Evolutionary conservation across 75 land plant species (phyloP).

Genomic region (Larix kaempferi): DNA sequence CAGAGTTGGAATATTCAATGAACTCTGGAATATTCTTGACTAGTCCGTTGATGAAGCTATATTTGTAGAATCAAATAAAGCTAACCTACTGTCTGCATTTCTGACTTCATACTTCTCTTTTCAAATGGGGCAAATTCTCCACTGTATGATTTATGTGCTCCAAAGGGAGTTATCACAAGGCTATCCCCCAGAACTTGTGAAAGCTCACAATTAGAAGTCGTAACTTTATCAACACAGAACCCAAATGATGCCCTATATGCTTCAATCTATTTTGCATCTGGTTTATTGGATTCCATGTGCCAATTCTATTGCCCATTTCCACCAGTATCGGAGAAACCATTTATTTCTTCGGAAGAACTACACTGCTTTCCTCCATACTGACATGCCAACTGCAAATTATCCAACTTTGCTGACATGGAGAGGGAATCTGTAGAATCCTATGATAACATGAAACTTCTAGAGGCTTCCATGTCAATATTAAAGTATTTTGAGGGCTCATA

Average conservation of each 20-base stretch:
- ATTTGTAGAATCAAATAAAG: slow-evolving; percentile 11
- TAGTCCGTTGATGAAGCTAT: background rate
- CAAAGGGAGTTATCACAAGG: slow-evolving; percentile 1
- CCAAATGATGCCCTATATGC: slow-evolving; percentile 87
- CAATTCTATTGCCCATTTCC: slow-evolving; percentile 42
- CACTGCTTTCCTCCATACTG: slow-evolving; percentile 49
- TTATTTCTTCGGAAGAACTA: slow-evolving; percentile 53
- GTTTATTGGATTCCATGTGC: slow-evolving; percentile 38
- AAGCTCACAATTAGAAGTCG: slow-evolving; percentile 26
- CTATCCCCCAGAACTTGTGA: slow-evolving; percentile 12
- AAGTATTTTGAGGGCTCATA: slow-evolving; percentile 37
- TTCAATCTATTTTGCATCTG: slow-evolving; percentile 69
- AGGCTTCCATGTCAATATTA: slow-evolving; percentile 20
- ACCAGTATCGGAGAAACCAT: slow-evolving; percentile 29
- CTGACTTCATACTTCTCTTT: slow-evolving; percentile 4
- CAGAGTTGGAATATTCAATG: too few species aligned
- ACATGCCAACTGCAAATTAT: slow-evolving; percentile 34
- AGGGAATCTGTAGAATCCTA: slow-evolving; percentile 57
- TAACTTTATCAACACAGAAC: slow-evolving; percentile 80
- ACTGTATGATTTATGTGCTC: slow-evolving; percentile 6
- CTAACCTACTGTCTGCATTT: background rate
- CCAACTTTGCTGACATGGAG: slow-evolving; percentile 67
- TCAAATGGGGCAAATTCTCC: background rate
- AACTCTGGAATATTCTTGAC: too few species aligned
- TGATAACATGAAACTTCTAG: slow-evolving; percentile 32